Percentiles rank a stretch among this genome's conserved stretches.
phyloP scores from a whole-genome alignment of 495 filamentous ascomycete species.

The Letharia lupina region DNA sequence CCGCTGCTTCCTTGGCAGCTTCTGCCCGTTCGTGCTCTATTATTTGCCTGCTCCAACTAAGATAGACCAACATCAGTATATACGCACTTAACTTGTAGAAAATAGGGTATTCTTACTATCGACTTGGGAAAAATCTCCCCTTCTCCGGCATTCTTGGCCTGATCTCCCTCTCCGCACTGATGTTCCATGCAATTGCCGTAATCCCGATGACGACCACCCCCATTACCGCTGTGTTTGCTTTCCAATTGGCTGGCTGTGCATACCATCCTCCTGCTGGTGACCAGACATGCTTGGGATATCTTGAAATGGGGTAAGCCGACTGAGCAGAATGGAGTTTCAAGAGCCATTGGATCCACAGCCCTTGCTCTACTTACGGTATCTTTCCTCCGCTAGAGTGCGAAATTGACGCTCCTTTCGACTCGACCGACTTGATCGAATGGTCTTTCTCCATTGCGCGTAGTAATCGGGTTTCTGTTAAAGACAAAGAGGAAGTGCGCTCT shows the following conservation, averaged over 20 bases:
- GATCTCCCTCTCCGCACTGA: constrained; percentile 76
- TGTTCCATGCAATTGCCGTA: constrained; percentile 61
- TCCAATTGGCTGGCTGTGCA: constrained; percentile 89
- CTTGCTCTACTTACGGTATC: constrained; percentile 63
- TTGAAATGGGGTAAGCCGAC: constrained; percentile 30
- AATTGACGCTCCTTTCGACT: constrained; percentile 24
- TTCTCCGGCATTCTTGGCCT: constrained; percentile 80
- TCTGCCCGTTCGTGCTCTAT: constrained; percentile 70
- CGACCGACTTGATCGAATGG: constrained; percentile 23
- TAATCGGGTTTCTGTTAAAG: no score
- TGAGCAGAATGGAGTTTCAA: neutral
- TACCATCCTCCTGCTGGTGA: constrained; percentile 98
- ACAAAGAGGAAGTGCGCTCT: neutral
- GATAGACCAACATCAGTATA: constrained; percentile 20
- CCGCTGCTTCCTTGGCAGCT: constrained; percentile 40
- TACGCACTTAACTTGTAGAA: neutral
- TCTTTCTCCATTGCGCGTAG: constrained; percentile 20
- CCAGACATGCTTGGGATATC: constrained; percentile 99
- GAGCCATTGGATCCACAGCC: neutral
- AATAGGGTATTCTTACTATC: constrained; percentile 59
- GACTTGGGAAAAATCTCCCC: constrained; percentile 84
- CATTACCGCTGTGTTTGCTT: constrained; percentile 81
- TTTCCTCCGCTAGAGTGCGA: constrained; percentile 52
- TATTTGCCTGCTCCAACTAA: constrained; percentile 87
- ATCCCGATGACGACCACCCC: constrained; percentile 63